phyloP scores from a whole-genome alignment of 441 rosid species.

The Cnidoscolus chayamansa region DNA sequence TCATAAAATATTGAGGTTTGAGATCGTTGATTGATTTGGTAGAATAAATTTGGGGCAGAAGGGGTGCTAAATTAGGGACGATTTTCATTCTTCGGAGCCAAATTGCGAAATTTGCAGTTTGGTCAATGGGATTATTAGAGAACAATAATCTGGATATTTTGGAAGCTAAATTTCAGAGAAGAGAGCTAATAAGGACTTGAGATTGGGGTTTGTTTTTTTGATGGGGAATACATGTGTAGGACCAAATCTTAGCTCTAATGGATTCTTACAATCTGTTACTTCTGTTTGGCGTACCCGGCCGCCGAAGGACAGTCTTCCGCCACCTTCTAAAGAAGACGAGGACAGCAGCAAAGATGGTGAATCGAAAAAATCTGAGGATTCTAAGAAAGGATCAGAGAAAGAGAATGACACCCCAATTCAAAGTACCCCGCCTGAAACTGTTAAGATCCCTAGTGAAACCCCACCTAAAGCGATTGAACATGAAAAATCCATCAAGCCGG shows the following conservation, averaged over 20 bases:
- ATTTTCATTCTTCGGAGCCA: conserved; percentile 10
- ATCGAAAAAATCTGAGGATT: conserved; percentile 26
- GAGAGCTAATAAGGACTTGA: conserved; percentile 31
- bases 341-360: conserved; percentile 23
- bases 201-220: conserved; percentile 17
- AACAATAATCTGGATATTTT: conserved; percentile 8
- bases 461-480: conserved; percentile 23
- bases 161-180: conserved; percentile 4
- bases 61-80: conserved; percentile 15
- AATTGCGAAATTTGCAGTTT: conserved; percentile 9
- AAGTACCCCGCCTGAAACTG: conserved; percentile 58
- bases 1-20: background rate
- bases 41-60: background rate
- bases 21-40: background rate
- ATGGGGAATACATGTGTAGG: conserved; percentile 94
- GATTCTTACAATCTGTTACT: conserved; percentile 68
- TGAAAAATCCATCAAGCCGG: conserved; percentile 30
- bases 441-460: conserved; percentile 42
- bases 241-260: conserved; percentile 53
- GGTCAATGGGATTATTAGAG: conserved; percentile 27
- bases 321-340: conserved; percentile 32
- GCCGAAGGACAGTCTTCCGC: conserved; percentile 49
- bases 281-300: conserved; percentile 66
- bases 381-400: conserved; percentile 21
- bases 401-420: conserved; percentile 26